Conservation (phyloP, 768 basidiomycete species). For the Mycena pura region DNA sequence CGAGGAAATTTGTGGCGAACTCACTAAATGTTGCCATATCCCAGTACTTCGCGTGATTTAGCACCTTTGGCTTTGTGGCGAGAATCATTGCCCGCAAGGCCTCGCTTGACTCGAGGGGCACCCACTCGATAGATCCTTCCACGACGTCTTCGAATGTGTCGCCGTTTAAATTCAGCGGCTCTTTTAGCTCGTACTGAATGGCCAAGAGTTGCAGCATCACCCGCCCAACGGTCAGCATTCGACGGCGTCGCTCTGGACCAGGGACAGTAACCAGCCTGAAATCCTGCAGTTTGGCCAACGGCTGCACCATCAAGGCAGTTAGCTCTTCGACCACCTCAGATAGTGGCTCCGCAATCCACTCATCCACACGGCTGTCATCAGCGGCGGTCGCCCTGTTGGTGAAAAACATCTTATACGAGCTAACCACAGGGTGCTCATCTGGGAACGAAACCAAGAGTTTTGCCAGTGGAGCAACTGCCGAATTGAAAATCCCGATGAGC, state of each 20-base stretch:
- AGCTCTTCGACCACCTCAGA: neutral
- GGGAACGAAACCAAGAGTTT: neutral
- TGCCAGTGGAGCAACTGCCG: neutral
- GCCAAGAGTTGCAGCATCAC: neutral
- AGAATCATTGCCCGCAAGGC: neutral
- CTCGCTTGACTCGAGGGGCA: neutral
- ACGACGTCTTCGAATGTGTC: neutral
- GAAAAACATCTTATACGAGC: neutral
- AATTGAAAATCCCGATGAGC: neutral
- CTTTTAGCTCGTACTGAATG: neutral
- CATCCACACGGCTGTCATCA: neutral
- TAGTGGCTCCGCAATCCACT: neutral
- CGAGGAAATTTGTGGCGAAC: neutral
- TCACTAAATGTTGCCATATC: neutral
- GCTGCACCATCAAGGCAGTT: neutral
- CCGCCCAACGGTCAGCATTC: neutral
- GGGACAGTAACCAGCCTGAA: neutral
- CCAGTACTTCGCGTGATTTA: constrained; percentile 2
- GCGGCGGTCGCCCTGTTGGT: neutral
- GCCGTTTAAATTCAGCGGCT: neutral
- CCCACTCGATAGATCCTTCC: neutral
- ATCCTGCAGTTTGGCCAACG: neutral
- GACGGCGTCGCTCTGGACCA: neutral
- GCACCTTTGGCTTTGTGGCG: neutral
- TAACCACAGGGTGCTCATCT: neutral